A percentile compares a stretch with the other conserved stretches of the same genome.
phyloP scores from a whole-genome alignment of 2,329 filamentous ascomycete genomes.

The Hypomyces perniciosus region DNA sequence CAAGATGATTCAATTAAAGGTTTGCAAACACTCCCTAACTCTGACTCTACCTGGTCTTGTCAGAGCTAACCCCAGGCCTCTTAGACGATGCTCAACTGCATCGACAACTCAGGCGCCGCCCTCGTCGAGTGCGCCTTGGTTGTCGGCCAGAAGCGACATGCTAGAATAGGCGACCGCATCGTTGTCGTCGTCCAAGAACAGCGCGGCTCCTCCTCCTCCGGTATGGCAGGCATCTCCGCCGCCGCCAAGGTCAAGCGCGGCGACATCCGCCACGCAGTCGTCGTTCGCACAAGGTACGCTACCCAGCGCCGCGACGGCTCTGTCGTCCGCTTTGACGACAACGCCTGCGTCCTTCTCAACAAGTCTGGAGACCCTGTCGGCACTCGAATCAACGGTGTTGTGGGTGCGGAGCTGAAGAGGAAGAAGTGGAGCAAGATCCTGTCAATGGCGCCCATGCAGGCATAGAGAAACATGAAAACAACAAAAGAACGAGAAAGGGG shows the following conservation, averaged over 20 bases:
- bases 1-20: constrained; percentile 92
- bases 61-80: neutral
- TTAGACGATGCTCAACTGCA: constrained; percentile 96
- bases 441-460: constrained; percentile 76
- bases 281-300: constrained; percentile 87
- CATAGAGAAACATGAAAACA: constrained; percentile 25
- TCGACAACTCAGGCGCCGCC: constrained; percentile 98
- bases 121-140: constrained; percentile 95
- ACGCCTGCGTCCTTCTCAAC: constrained; percentile 95
- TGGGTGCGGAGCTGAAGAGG: constrained; percentile 80
- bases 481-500: neutral
- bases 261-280: constrained; percentile 91
- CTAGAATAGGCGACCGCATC: constrained; percentile 90
- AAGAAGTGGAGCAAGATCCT: constrained; percentile 99
- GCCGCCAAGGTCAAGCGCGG: constrained; percentile 93
- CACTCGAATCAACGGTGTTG: constrained; percentile 83
- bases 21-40: constrained; percentile 21
- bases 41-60: neutral
- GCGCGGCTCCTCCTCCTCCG: constrained; percentile 67
- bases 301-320: constrained; percentile 82
- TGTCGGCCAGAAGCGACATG: constrained; percentile 81
- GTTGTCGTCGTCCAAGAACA: constrained; percentile 98
- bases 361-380: constrained; percentile 95
- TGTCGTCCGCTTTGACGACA: constrained; percentile 91
- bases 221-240: constrained; percentile 63